Conservation (phyloP, 306 rosid genomes). For the Oxytropis ochrocephala region DNA sequence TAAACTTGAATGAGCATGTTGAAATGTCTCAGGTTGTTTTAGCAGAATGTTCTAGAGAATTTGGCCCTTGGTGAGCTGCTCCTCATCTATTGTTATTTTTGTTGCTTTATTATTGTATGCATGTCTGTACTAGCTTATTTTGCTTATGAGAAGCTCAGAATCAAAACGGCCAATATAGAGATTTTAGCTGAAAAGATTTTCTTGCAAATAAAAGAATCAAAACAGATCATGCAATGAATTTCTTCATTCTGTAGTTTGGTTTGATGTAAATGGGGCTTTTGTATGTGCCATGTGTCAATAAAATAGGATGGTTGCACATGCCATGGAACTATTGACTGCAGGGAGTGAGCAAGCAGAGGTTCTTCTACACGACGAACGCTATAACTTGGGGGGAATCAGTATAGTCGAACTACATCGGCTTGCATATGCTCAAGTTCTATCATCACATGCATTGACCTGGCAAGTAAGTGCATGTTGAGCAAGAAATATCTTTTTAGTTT, state of each 20-base stretch:
- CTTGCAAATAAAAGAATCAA: not conserved
- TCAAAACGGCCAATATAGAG: not conserved
- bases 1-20: conserved; percentile 21
- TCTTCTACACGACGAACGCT: conserved; percentile 66
- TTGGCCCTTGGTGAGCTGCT: conserved; percentile 90
- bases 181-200: not conserved
- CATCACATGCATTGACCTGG: conserved; percentile 86
- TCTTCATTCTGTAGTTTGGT: conserved; percentile 1
- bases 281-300: conserved; percentile 28
- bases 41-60: conserved; percentile 84
- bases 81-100: not conserved
- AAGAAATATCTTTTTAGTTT: conserved; percentile 1
- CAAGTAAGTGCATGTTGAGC: conserved; percentile 58
- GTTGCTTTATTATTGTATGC: not conserved
- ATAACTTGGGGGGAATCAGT: conserved; percentile 83
- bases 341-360: conserved; percentile 82
- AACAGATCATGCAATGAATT: not conserved
- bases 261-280: conserved; percentile 12
- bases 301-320: conserved; percentile 90
- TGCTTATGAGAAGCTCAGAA: not conserved
- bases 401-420: conserved; percentile 84
- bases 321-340: conserved; percentile 75
- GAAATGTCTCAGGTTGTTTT: conserved; percentile 72
- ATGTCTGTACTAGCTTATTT: not conserved
- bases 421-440: conserved; percentile 86